Percentiles rank a stretch among this genome's conserved stretches.
phyloP scores from a whole-genome alignment of 2,329 filamentous ascomycete species.

The Phialophora chinensis region DNA sequence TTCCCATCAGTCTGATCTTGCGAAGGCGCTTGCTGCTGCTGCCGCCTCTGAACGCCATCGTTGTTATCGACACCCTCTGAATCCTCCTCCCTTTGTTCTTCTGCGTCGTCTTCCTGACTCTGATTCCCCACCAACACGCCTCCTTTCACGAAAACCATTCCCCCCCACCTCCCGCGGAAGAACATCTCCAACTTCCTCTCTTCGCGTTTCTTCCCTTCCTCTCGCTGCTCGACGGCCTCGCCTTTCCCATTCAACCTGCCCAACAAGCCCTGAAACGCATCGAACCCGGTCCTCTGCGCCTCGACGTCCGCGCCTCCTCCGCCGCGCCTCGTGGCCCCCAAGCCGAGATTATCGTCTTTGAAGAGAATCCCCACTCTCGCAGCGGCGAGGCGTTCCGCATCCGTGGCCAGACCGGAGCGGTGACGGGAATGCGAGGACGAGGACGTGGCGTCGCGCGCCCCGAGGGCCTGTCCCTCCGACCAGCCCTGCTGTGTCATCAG shows the following conservation, averaged over 20 bases:
- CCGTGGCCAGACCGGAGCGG: slow-evolving; percentile 53
- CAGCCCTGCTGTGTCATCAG: slow-evolving; percentile 90
- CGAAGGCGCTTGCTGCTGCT: slow-evolving; percentile 1
- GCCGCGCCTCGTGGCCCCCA: slow-evolving; percentile 74
- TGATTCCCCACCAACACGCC: slow-evolving; percentile 68
- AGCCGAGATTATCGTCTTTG: slow-evolving; percentile 88
- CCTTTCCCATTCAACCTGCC: slow-evolving; percentile 88
- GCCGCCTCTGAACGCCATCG: slow-evolving; percentile 53
- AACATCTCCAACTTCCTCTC: slow-evolving; percentile 76
- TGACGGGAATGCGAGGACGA: background rate
- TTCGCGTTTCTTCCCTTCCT: slow-evolving; percentile 70
- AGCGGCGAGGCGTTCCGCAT: slow-evolving; percentile 36
- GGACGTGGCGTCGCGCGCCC: slow-evolving; percentile 67
- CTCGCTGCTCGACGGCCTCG: slow-evolving; percentile 68
- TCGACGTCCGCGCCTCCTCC: slow-evolving; percentile 64
- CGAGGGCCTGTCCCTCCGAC: slow-evolving; percentile 82
- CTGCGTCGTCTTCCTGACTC: background rate
- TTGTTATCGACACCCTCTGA: slow-evolving; percentile 42
- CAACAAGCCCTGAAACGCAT: slow-evolving; percentile 83
- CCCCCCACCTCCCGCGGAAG: slow-evolving; percentile 75
- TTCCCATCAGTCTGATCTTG: slow-evolving; percentile 1
- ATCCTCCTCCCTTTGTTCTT: slow-evolving; percentile 52
- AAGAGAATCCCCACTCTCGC: slow-evolving; percentile 48
- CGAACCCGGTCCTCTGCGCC: slow-evolving; percentile 78
- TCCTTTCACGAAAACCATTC: slow-evolving; percentile 85